Percentiles rank a stretch among this genome's conserved stretches.
These are phyloP conservation scores for Flaveria sonorensis DNA, from an alignment of 129 eudicot species.

Conservation along the genomic window DNA sequence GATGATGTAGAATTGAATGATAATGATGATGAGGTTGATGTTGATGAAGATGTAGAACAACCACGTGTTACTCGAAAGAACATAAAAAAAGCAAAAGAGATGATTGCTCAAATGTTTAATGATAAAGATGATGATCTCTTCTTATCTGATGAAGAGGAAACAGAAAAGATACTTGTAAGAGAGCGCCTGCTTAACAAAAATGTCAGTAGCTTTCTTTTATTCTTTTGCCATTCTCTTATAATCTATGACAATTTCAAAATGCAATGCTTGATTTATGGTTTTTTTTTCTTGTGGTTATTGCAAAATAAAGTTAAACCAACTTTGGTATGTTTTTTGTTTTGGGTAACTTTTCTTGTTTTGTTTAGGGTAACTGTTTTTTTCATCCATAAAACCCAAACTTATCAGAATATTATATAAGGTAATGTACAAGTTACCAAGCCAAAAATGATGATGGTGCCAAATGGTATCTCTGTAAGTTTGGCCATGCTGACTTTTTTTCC, in stretches of 20 bases:
- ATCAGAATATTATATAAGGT: neutral
- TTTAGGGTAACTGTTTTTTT: neutral
- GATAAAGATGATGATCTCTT: slow-evolving; percentile 68
- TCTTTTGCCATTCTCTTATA: neutral
- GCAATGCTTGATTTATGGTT: neutral
- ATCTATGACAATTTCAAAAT: neutral
- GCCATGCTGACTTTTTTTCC: neutral
- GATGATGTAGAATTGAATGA: slow-evolving; percentile 20
- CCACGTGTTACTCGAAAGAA: slow-evolving; percentile 42
- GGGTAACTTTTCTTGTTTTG: neutral
- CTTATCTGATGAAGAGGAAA: slow-evolving; percentile 83
- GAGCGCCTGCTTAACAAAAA: slow-evolving; percentile 54
- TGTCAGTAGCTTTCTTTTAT: slow-evolving; percentile 43
- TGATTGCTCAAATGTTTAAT: slow-evolving; percentile 61
- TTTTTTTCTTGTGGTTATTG: neutral
- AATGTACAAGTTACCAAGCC: neutral
- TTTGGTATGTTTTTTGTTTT: slow-evolving; percentile 1
- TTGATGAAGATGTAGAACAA: slow-evolving; percentile 40
- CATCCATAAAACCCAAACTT: neutral
- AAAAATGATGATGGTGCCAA: neutral
- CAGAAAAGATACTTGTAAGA: slow-evolving; percentile 52
- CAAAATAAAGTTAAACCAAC: neutral
- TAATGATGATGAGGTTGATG: slow-evolving; percentile 33
- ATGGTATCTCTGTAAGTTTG: neutral
- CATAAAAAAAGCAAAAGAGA: slow-evolving; percentile 60